phyloP scores from a whole-genome alignment of 495 filamentous ascomycete genomes.

The Thozetella sp. region DNA sequence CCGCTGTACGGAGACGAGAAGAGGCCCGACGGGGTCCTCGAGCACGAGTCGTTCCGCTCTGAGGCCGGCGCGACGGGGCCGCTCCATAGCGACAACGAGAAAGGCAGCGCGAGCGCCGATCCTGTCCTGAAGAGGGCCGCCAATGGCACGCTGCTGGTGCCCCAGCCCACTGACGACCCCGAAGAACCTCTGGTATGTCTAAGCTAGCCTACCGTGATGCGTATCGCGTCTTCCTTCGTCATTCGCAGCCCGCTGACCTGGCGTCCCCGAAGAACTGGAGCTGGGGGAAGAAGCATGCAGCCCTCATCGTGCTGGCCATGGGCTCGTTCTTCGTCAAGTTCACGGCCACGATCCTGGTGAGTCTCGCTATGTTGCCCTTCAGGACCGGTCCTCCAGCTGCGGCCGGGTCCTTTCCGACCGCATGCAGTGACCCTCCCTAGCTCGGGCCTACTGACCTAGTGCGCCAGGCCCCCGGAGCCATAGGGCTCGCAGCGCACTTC shows the following conservation, averaged over 20 bases:
- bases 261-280: background rate
- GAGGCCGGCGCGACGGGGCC: background rate
- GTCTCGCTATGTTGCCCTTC: background rate
- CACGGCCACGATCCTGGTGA: background rate
- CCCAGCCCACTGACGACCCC: background rate
- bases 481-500: background rate
- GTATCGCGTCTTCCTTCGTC: too few relatives aligned
- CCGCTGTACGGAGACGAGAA: too few relatives aligned
- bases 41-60: background rate
- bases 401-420: too few relatives aligned
- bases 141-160: background rate
- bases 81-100: background rate
- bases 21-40: too few relatives aligned
- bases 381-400: too few relatives aligned
- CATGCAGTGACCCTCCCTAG: background rate
- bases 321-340: background rate
- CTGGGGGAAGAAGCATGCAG: background rate
- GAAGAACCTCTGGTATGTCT: background rate
- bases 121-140: background rate
- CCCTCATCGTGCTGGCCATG: background rate
- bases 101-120: background rate
- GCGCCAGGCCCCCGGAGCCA: background rate
- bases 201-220: too few relatives aligned
- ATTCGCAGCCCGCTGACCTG: background rate
- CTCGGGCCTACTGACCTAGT: background rate